Base-by-base conservation (phyloP, 2,329 filamentous ascomycete genomes). In the Arthroderma sp. region DNA sequence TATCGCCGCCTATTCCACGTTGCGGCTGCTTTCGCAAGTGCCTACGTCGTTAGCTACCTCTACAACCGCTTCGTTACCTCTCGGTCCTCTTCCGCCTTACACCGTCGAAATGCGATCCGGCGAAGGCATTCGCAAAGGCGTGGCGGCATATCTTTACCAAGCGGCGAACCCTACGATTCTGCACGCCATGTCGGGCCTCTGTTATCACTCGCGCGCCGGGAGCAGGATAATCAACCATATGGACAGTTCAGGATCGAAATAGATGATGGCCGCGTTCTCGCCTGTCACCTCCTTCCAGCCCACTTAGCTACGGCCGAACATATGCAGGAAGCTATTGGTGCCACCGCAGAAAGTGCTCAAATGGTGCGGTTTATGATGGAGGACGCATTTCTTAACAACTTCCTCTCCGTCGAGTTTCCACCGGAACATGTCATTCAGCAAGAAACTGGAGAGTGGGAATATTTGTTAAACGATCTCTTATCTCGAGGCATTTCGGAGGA, bases 291-390 rank as follows among this genome's bases (percentile, higher is more conserved):
- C 28, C 53, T 67, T n/a, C 65, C 65, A 8, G 66, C 65, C 9
- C 56, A 66, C 31, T 57, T 68, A 6, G 61, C 60, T 30, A 65
- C 64, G 6, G 57, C 60, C 33, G 62, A 66, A 40, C 63, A 66
- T 49, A 54, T 68, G 47, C 65, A 66, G 59, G 59, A 63, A 47
- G 57, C 63, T 46, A 58, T 66, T 9, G 63, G 61, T 7, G 58
- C 66, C 10, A 56, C 58, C 1, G 50, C 53, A 37, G 62, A 58
- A 29, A 60, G 66, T 49, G 65, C 65, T 15, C 59, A 62, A 46
- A 56, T 62, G 44, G 65, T 66, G 59, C 62, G 62, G 44, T 59
- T 62, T 46, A 64, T 65, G 58, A 66, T 67, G 60, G 65, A 68
- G 46, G 62, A 66, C 42, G 62, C 62, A 1, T 67, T 68, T 46